Evolutionary conservation across 2,329 filamentous ascomycete genomes (phyloP), one percentile per base, ranked within the genome.

Genomic region (Aspergillus tanneri): DNA sequence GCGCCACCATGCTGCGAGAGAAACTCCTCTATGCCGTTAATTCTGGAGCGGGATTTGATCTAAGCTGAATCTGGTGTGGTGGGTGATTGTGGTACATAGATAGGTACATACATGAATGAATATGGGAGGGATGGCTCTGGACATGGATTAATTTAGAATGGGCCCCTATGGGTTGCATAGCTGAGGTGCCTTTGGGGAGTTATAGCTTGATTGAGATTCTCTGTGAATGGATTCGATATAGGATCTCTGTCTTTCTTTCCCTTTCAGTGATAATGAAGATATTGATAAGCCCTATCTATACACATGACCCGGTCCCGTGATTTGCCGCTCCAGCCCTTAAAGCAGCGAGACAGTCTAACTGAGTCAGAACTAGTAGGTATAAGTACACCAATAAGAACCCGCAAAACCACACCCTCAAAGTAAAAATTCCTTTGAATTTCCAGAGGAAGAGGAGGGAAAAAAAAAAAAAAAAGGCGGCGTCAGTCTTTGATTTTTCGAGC

Each of bases 11-110:
- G 22, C 67, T 99, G 61, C 85, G 81, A 64, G 81, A 85, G 62
- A 97, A 96, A 73, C 67, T 99, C 51, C 72, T 97, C 43, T 96
- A 96, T 70, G 92, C 92, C 7, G 83, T 96, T 16, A 88, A 88
- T 59, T 87, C 89, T 0, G 90, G 90, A 0, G 92, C 93, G 38
- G 92, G 93, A 1, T 99, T 99, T 70, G 92, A 97, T 74, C 73
- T 93, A 45, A 71, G 68, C 50, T 71, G 39, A 63, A 24, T 4
- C 11, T 36, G 19, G 35, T 23, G 23, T 35, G 37, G 2, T 19
- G 18, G 21, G 22, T 18, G 12, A 27, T n/a, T n/a, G 11, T 5
- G 22, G 16, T 14, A 23, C 19, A 30, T 23, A 10, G 23, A 41
- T 46, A n/a, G 8, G 19, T 27, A 47, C 16, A 38, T 32, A 34